Evolutionary conservation across 1,284 basidiomycete genomes (phyloP).

Genomic region (Boletus semigastroideus): DNA sequence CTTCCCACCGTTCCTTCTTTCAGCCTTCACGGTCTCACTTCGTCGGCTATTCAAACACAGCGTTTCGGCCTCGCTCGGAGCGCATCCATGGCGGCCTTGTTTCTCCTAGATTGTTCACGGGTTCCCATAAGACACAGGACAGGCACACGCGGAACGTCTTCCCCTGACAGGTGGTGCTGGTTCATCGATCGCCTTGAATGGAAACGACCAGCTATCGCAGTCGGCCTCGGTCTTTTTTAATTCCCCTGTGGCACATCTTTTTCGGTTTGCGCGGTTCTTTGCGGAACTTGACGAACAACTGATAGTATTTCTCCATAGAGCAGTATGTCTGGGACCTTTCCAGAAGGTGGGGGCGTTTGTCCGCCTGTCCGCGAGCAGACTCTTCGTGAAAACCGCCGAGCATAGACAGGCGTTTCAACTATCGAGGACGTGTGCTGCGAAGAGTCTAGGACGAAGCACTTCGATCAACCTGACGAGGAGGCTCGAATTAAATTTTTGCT

Average conservation of each 20-base stretch:
- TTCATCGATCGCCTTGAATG: conserved; percentile 11
- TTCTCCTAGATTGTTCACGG: conserved; percentile 8
- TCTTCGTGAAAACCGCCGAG: conserved; percentile 3
- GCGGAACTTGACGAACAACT: conserved; percentile 1
- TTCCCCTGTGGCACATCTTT: conserved; percentile 8
- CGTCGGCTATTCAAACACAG: conserved; percentile 18
- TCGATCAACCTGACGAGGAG: conserved; percentile 14
- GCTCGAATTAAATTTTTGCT: conserved; percentile 1
- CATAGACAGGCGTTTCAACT: conserved; percentile 10
- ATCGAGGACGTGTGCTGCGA: conserved; percentile 2
- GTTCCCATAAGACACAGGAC: conserved; percentile 1
- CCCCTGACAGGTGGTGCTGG: conserved; percentile 13
- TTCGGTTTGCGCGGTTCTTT: conserved; percentile 5
- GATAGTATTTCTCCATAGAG: conserved; percentile 8
- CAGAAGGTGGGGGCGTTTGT: not conserved
- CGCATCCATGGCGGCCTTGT: conserved; percentile 5
- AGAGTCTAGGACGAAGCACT: conserved; percentile 1
- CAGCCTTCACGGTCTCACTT: conserved; percentile 8
- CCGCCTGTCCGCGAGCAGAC: conserved; percentile 7
- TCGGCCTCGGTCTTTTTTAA: conserved; percentile 8
- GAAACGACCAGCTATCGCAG: conserved; percentile 6
- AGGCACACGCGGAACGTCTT: conserved; percentile 5
- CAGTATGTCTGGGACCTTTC: conserved; percentile 4
- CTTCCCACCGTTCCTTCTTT: conserved; percentile 15
- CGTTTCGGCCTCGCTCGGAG: conserved; percentile 15